These are phyloP conservation scores for Coelastrella sp. DNA, from an alignment of 139 green algal genomes.

Conservation along the genomic window DNA sequence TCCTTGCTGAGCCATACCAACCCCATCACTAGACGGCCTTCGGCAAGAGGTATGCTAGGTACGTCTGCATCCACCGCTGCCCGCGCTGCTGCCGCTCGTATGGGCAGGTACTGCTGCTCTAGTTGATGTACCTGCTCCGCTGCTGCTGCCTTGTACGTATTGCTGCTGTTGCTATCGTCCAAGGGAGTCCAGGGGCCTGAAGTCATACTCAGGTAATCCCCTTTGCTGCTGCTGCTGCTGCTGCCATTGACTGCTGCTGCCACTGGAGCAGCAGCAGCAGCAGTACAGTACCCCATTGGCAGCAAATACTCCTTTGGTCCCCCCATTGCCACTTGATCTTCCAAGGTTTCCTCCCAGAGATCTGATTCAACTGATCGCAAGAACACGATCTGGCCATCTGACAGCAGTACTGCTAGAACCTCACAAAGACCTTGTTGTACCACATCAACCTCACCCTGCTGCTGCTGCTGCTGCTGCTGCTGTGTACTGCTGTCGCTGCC, in stretches of 20 bases:
- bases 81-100: not conserved
- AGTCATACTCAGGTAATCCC: conserved; percentile 1
- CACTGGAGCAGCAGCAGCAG: not conserved
- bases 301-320: conserved; percentile 21
- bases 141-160: not conserved
- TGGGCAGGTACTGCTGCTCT: conserved; percentile 9
- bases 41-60: conserved; percentile 42
- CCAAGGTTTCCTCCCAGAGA: conserved; percentile 80
- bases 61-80: conserved; percentile 2
- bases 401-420: conserved; percentile 66
- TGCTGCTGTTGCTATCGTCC: not conserved
- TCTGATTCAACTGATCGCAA: conserved; percentile 66
- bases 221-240: not conserved
- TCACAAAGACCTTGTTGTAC: conserved; percentile 47
- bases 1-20: conserved; percentile 45
- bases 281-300: conserved; percentile 15
- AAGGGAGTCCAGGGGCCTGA: conserved; percentile 26
- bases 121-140: conserved; percentile 10
- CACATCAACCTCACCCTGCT: conserved; percentile 24
- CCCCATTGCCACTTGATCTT: conserved; percentile 45
- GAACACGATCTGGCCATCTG: conserved; percentile 69
- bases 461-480: conserved; percentile 25
- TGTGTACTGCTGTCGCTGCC: not conserved
- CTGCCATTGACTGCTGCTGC: not conserved
- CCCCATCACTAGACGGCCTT: conserved; percentile 38